Base-by-base conservation (phyloP, 2,329 filamentous ascomycete species). In the Aspergillus felis region DNA sequence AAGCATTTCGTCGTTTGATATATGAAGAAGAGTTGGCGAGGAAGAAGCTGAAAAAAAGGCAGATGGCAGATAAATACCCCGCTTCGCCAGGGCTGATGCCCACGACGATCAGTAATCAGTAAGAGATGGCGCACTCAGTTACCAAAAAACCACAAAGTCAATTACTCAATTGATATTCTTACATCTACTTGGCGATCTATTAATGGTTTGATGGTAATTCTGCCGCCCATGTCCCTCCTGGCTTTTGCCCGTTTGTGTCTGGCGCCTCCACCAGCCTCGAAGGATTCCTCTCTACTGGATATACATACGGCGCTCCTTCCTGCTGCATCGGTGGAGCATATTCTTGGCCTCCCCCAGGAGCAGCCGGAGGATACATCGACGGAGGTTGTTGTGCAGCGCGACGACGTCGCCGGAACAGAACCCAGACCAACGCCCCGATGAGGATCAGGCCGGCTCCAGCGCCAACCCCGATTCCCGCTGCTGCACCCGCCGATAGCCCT, bases 391-490 rank as follows among this genome's bases (percentile, higher is more conserved):
- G 42, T 8, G 42, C 42, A 20, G 42, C n/a, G 8, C 42, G 42
- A 9, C 20, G n/a, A 14, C 42, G 42, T 46, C 42, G n/a, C 12
- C 42, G 42, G n/a, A 46, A 4, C 5, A 46, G 42, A 12, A 46
- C 14, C 42, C 42, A 46, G 1, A 46, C 1, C 20, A 46, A 24
- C 42, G 42, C 42, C 42, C 42, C 42, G 8, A 24, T 8, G 42
- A 46, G 42, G 42, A 46, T 46, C 1, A 46, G 20, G 3, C 42
- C 42, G 1, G 22, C 42, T 22, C 42, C 42, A 14, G 20, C 42
- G 8, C 42, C 67, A 1, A 67, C 42, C 8, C 42, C 42, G 5
- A 46, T 46, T 20, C 42, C 42, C 20, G 42, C 42, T 12, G 42
- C n/a, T 46, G 42, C 42, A 12, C 42, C 42, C 5, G 20, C 22